Percentiles rank a stretch among this genome's conserved stretches.
phyloP scores from a whole-genome alignment of 352 stramenopile genomes.

The Phytophthora melonis region DNA sequence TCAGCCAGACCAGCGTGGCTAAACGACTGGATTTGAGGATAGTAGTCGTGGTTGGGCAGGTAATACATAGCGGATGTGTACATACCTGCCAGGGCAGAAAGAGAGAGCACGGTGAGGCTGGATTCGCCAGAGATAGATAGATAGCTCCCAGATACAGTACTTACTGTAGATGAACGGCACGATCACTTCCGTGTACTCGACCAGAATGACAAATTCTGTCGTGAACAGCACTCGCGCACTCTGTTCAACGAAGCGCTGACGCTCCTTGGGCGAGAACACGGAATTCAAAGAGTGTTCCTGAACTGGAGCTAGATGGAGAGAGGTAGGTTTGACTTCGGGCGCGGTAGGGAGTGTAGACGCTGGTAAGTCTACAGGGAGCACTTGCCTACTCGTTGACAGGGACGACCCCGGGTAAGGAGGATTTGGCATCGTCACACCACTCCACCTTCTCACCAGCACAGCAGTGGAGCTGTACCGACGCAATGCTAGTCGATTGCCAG shows the following conservation, averaged over 20 bases:
- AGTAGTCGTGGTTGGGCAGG: conserved; percentile 37
- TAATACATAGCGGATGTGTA: conserved; percentile 41
- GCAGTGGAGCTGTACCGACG: conserved; percentile 8
- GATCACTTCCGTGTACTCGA: conserved; percentile 47
- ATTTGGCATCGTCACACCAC: background rate
- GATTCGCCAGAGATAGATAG: background rate
- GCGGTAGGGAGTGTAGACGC: background rate
- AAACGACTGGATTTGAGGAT: conserved; percentile 36
- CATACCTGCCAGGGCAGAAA: conserved; percentile 17
- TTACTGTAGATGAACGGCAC: conserved; percentile 42
- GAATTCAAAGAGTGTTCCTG: background rate
- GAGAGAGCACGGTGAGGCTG: background rate
- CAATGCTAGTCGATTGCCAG: background rate
- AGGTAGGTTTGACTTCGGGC: background rate
- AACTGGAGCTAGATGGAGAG: background rate
- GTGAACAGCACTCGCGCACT: conserved; percentile 33
- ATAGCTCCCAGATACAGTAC: background rate
- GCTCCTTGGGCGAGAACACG: conserved; percentile 15
- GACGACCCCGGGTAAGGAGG: background rate
- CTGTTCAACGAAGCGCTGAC: conserved; percentile 11
- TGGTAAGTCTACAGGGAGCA: conserved; percentile 11
- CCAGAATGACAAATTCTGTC: conserved; percentile 40
- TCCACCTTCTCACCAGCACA: background rate
- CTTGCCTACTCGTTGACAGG: conserved; percentile 9
- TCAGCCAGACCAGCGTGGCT: background rate